Conservation (phyloP, 352 stramenopile species). For the Globisporangium iwayamae region DNA sequence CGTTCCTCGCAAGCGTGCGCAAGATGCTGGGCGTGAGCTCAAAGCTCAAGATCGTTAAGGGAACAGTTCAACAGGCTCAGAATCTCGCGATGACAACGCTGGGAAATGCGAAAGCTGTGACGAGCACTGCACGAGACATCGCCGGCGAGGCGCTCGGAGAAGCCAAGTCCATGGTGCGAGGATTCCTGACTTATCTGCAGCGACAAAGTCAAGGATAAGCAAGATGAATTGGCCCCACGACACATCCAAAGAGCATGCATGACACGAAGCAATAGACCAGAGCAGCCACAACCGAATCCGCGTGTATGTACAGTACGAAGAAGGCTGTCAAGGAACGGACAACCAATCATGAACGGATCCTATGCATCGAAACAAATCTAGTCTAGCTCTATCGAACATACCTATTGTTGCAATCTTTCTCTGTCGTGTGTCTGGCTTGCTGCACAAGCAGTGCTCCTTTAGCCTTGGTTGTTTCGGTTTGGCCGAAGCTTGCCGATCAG, state of each 20-base stretch:
- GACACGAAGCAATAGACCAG: neutral
- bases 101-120: conserved; percentile 80
- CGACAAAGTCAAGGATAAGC: conserved; percentile 27
- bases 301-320: conserved; percentile 7
- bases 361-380: conserved; percentile 5
- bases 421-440: neutral
- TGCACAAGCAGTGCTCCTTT: neutral
- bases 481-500: conserved; percentile 27
- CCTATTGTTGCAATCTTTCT: neutral
- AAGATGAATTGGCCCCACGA: neutral
- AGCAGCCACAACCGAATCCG: neutral
- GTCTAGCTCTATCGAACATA: conserved; percentile 10
- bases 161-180: conserved; percentile 80
- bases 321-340: neutral
- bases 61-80: conserved; percentile 85
- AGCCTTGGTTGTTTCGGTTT: conserved; percentile 11
- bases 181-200: conserved; percentile 68
- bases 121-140: conserved; percentile 80
- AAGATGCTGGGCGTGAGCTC: conserved; percentile 74
- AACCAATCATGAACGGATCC: neutral
- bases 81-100: conserved; percentile 79
- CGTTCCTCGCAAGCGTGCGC: conserved; percentile 66
- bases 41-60: conserved; percentile 85
- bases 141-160: conserved; percentile 79
- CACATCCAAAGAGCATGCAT: neutral